Base-by-base conservation (phyloP, 768 basidiomycete genomes). In the Mycena chlorophos region DNA sequence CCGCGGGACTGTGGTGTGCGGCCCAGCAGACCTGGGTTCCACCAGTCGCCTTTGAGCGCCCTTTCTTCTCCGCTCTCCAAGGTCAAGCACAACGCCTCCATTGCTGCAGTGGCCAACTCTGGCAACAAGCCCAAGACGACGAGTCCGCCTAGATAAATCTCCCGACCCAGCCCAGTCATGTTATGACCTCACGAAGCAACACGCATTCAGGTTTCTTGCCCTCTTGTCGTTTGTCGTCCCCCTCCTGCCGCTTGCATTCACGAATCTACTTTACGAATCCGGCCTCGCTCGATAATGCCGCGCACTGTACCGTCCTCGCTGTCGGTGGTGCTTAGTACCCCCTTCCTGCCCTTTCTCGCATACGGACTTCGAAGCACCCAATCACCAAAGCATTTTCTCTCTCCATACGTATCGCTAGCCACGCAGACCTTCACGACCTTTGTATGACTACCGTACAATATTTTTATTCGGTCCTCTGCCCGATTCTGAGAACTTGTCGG, bases 1-100 rank as follows among this genome's bases (percentile, higher is more conserved):
- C 91, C 91, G 10, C 75, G 79, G 51, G 87, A 93, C 69, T 93
- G 91, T 64, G 90, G 88, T 19, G 52, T 84, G n/a, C 82, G 80
- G 34, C 74, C 77, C 23, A 53, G 63, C 6, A 66, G 71, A 37
- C 69, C 64, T 19, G 68, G 68, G 42, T 54, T 65, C 30, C 66
- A 65, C 53, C 66, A 61, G 46, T 30, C 57, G n/a, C 65, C 67
- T 8, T 61, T 69, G n/a, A 63, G 73, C 19, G 65, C 63, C 37
- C 62, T 73, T 19, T 62, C 71, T 12, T 75, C 75, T 13, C 73
- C 77, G 8, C 66, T 76, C 6, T 75, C 74, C 20, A 76, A 72
- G 54, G 69, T 74, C 51, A 75, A 71, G 61, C 75, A 72, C 58
- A 73, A 66, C 49, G 69, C 71, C 31, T n/a, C n/a, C n/a, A n/a